phyloP scores from a whole-genome alignment of 2,329 filamentous ascomycete genomes.

The Phyllosticta citrichinensis region DNA sequence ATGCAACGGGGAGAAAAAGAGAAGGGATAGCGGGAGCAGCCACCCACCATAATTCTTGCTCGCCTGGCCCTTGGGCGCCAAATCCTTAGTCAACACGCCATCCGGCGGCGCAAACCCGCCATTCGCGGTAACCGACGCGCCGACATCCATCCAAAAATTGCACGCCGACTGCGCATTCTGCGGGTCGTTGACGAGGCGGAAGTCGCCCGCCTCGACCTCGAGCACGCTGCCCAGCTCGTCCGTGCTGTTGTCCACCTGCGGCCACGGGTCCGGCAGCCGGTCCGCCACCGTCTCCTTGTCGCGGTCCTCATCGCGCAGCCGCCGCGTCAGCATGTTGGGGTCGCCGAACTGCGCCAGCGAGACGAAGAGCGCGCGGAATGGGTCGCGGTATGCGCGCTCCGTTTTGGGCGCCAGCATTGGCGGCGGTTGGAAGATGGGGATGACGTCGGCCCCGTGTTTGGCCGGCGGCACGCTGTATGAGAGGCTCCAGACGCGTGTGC shows the following conservation, averaged over 20 bases:
- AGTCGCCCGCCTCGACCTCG: neutral
- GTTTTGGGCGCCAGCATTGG: neutral
- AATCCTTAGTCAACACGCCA: neutral
- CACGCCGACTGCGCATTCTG: neutral
- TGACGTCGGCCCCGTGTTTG: neutral
- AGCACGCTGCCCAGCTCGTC: neutral
- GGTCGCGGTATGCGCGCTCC: neutral
- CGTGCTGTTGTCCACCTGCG: neutral
- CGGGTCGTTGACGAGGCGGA: neutral
- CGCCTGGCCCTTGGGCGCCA: neutral
- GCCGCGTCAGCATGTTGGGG: neutral
- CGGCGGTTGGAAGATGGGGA: neutral
- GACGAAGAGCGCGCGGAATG: neutral
- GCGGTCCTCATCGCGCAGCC: neutral
- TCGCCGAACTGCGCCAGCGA: neutral
- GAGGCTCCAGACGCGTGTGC: neutral
- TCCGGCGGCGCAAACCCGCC: conserved; percentile 1
- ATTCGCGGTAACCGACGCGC: neutral
- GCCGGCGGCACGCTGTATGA: neutral
- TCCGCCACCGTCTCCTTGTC: neutral
- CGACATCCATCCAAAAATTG: conserved; percentile 3
- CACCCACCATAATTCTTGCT: conserved; percentile 1
- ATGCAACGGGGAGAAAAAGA: no score
- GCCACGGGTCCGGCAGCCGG: neutral
- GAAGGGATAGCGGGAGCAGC: neutral